A percentile compares a stretch with the other conserved stretches of the same genome.
Evolutionary conservation across 2,329 filamentous ascomycete species (phyloP).

Genomic region (Balansia obtecta): DNA sequence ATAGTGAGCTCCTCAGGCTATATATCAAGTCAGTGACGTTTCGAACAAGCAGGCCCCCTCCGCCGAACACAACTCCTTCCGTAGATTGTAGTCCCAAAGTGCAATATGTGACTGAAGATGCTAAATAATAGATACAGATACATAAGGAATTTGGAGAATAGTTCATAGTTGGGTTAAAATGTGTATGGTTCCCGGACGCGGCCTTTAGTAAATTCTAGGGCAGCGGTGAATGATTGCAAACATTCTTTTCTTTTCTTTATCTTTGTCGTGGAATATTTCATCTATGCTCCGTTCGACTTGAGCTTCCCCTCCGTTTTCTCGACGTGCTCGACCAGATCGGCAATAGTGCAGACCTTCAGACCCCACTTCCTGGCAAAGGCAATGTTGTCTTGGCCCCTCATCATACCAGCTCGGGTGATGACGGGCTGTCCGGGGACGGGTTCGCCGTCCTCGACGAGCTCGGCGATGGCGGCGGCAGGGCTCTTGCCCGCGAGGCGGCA

Average conservation of each 20-base stretch:
- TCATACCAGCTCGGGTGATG: constrained; percentile 66
- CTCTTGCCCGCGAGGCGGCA: constrained; percentile 72
- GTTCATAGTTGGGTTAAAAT: background rate
- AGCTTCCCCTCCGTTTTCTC: constrained; percentile 60
- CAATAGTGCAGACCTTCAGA: constrained; percentile 89
- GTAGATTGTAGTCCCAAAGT: background rate
- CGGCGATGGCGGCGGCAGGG: constrained; percentile 73
- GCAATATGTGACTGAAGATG: background rate
- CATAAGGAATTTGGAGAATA: background rate
- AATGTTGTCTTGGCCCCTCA: constrained; percentile 79
- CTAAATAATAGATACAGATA: background rate
- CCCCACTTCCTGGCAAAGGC: constrained; percentile 81
- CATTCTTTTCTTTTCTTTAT: background rate
- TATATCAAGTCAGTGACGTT: background rate
- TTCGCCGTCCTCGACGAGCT: constrained; percentile 79
- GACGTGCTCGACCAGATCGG: constrained; percentile 70
- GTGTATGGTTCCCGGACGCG: no score
- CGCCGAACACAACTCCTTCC: background rate
- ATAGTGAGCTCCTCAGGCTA: no score
- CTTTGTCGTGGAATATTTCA: background rate
- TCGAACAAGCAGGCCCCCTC: background rate
- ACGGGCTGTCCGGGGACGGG: constrained; percentile 56
- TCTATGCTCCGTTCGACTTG: constrained; percentile 19
- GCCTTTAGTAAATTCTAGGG: no score
- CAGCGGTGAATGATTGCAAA: background rate